These are phyloP conservation scores for Lasiodiplodia citricola DNA, from an alignment of 2,329 filamentous ascomycete species.

Conservation along the genomic window DNA sequence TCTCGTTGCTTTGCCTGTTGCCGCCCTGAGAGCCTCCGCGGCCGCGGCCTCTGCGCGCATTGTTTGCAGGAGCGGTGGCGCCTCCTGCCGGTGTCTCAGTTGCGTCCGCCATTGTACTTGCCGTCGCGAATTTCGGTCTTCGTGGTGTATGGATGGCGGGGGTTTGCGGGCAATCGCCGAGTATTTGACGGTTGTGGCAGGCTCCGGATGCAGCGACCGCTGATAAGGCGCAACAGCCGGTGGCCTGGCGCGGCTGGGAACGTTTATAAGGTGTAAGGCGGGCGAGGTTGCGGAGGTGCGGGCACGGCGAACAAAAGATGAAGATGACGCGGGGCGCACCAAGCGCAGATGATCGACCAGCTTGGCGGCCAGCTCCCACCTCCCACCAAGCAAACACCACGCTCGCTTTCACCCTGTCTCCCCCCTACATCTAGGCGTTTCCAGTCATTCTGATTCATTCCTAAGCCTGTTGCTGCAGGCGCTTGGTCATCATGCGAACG, in stretches of 20 bases:
- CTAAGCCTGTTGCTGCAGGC: constrained; percentile 9
- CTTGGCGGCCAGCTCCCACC: constrained; percentile 10
- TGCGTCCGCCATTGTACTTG: background rate
- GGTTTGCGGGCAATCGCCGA: constrained; percentile 11
- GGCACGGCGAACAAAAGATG: constrained; percentile 14
- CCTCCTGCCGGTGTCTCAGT: constrained; percentile 4
- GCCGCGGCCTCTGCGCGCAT: constrained; percentile 20
- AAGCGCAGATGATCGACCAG: constrained; percentile 23
- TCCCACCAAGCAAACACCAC: background rate
- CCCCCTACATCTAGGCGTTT: background rate
- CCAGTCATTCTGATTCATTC: constrained; percentile 24
- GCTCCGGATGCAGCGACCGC: constrained; percentile 1
- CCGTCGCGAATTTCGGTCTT: background rate
- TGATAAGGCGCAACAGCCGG: background rate
- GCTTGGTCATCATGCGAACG: constrained; percentile 22
- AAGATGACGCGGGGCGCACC: constrained; percentile 21
- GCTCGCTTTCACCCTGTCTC: background rate
- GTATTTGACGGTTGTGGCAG: constrained; percentile 5
- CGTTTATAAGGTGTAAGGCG: background rate
- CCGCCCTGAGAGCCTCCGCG: constrained; percentile 16
- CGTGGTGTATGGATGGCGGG: constrained; percentile 4
- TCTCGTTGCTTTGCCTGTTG: constrained; percentile 7
- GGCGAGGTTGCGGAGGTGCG: background rate
- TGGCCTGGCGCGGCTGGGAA: background rate
- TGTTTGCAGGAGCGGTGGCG: background rate